Evolutionary conservation across 306 rosid species (phyloP), one percentile per base, ranked within the genome.

Genomic region (Hippophae rhamnoides): DNA sequence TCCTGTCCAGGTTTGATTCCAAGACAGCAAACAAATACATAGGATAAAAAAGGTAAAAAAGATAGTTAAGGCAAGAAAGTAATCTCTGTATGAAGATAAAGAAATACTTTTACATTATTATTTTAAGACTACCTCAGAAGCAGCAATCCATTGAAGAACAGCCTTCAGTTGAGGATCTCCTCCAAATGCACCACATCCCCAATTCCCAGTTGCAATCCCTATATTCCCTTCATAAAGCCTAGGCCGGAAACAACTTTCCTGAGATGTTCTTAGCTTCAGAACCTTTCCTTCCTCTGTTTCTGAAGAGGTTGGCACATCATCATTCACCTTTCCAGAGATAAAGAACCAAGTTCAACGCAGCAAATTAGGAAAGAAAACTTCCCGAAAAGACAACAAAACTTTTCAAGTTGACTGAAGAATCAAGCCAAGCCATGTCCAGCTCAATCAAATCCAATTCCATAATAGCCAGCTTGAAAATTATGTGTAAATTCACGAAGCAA

Each of bases 181-280:
- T 56, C 96, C 95, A 72, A 90, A 90, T 27, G 92, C 96, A 57
- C 96, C 95, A 45, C 98, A 90, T 60, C 98, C 98, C 98, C 95
- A 90, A 71, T 90, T 90, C 49, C 96, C 98, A 38, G 98, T 90
- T 27, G 78, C 96, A 77, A 90, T 43, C 70, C 96, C 98, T 68
- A 85, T 48, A 64, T 64, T 68, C 58, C 59, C 70, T 59, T 46
- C 71, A 26, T 43, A 43, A 40, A 56, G 76, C 70, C 48, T 67
- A 70, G 23, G 52, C 53, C 51, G 65, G 13, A 57, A 58, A 56
- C 72, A 58, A 25, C 56, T 80, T 47, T 42, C 60, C 49, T 50
- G 76, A 76, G 67, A 71, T 63, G 57, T 72, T 52, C 47, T 42
- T 3, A 50, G 59, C 54, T 76, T 57, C 54, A 77, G 50, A 76